Evolutionary conservation across 345 rosid genomes (phyloP).

Genomic region (Hibiscus mutabilis): DNA sequence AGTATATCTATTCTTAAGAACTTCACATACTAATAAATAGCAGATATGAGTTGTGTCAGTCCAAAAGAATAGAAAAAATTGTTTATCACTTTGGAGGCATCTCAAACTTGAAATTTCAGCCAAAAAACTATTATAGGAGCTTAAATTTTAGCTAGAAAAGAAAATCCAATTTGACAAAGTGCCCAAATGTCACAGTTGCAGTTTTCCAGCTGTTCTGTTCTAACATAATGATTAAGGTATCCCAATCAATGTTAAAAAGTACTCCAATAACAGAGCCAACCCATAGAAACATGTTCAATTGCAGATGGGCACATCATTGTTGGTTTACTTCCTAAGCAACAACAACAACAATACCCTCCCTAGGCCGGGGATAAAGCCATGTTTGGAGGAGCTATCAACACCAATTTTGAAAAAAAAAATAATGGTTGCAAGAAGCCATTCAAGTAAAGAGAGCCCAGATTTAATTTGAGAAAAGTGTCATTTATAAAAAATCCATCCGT

Average conservation of each 20-base stretch:
- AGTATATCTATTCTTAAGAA: neutral
- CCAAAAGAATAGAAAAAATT: neutral
- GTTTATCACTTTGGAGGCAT: neutral
- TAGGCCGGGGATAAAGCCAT: neutral
- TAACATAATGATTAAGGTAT: neutral
- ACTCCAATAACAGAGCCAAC: neutral
- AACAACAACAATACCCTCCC: neutral
- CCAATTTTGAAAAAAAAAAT: neutral
- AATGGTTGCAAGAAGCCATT: neutral
- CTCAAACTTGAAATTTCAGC: neutral
- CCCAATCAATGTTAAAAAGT: neutral
- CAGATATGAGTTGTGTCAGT: neutral
- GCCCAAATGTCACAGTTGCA: neutral
- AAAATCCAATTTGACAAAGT: neutral
- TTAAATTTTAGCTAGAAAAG: neutral
- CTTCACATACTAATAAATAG: neutral
- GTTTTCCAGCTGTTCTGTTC: neutral
- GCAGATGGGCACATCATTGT: neutral
- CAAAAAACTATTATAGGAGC: neutral
- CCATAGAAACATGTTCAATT: neutral
- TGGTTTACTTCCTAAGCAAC: neutral
- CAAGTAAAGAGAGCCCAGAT: neutral
- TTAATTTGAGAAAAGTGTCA: neutral
- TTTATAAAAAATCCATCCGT: neutral
- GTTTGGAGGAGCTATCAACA: neutral